These are phyloP conservation scores for Phytopythium sindhum DNA, from an alignment of 352 stramenopile species.

Conservation along the genomic window DNA sequence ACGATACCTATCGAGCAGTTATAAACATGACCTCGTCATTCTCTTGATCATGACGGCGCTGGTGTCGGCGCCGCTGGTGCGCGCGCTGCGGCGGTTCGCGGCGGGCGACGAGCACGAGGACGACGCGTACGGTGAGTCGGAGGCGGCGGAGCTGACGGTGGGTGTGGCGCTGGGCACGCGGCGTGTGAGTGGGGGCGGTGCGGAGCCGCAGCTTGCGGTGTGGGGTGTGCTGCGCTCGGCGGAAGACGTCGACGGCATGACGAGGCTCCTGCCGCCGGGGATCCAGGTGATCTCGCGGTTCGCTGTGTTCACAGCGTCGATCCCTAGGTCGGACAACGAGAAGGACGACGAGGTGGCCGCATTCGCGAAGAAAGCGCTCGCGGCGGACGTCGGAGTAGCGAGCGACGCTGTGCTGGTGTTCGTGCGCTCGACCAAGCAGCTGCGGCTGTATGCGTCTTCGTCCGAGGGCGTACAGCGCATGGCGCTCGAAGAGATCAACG, in stretches of 20 bases:
- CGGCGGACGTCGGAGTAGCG: neutral
- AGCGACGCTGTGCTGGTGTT: conserved; percentile 21
- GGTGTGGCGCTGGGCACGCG: conserved; percentile 25
- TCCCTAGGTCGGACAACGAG: neutral
- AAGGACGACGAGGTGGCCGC: conserved; percentile 9
- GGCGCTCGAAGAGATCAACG: conserved; percentile 29
- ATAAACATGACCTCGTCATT: no score
- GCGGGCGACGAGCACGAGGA: conserved; percentile 12
- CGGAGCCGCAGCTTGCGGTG: conserved; percentile 10
- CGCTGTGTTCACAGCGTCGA: conserved; percentile 4
- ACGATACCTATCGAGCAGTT: neutral
- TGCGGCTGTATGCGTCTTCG: conserved; percentile 19
- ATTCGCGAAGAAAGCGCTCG: conserved; percentile 7
- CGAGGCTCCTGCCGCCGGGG: conserved; percentile 12
- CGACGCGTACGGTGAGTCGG: neutral
- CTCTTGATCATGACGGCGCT: conserved; percentile 12
- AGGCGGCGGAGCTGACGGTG: conserved; percentile 2
- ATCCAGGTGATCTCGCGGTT: neutral
- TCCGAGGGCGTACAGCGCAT: conserved; percentile 7
- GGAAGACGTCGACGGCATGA: conserved; percentile 6
- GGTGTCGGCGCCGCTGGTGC: conserved; percentile 30
- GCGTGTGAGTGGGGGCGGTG: conserved; percentile 8
- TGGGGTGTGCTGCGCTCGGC: conserved; percentile 21
- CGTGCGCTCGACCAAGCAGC: conserved; percentile 9
- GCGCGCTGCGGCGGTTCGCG: conserved; percentile 32